Evolutionary conservation across 2,329 filamentous ascomycete species (phyloP).

Genomic region (Colletotrichum cereale): DNA sequence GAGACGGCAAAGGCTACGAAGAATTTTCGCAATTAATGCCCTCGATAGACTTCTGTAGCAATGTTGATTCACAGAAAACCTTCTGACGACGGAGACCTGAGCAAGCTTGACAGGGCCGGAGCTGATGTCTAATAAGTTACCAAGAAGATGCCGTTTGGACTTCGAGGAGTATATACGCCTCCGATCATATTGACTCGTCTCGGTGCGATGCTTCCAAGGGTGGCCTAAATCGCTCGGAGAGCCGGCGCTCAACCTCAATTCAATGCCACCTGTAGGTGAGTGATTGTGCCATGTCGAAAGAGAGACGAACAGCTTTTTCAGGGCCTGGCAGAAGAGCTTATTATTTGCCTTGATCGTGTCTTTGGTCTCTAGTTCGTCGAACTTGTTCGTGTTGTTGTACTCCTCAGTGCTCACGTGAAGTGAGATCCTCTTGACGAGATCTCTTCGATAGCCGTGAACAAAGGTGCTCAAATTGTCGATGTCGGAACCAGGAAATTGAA

Average conservation of each 20-base stretch:
- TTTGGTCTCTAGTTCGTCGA: neutral
- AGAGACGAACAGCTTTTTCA: neutral
- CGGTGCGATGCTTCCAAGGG: neutral
- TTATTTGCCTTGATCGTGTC: conserved; percentile 11
- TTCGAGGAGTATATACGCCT: neutral
- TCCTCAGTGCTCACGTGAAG: conserved; percentile 4
- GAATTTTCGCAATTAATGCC: neutral
- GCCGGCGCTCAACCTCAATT: conserved; percentile 9
- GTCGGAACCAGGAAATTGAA: conserved; percentile 4
- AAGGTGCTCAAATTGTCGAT: neutral
- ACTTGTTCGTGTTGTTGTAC: neutral
- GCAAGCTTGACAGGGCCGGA: conserved; percentile 6
- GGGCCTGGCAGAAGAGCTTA: neutral
- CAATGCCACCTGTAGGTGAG: neutral
- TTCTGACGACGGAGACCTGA: conserved; percentile 1
- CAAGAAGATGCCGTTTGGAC: conserved; percentile 13
- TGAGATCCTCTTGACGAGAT: neutral
- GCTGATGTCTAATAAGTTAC: neutral
- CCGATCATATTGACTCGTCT: neutral
- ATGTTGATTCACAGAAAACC: conserved; percentile 1
- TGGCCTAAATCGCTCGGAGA: neutral
- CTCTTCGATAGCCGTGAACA: conserved; percentile 1
- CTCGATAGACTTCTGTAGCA: conserved; percentile 2
- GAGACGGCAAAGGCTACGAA: neutral
- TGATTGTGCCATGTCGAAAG: neutral